Evolutionary conservation across 192 early-diverging fungal species (phyloP).

Genomic region (Gaertneriomyces semiglobifer): DNA sequence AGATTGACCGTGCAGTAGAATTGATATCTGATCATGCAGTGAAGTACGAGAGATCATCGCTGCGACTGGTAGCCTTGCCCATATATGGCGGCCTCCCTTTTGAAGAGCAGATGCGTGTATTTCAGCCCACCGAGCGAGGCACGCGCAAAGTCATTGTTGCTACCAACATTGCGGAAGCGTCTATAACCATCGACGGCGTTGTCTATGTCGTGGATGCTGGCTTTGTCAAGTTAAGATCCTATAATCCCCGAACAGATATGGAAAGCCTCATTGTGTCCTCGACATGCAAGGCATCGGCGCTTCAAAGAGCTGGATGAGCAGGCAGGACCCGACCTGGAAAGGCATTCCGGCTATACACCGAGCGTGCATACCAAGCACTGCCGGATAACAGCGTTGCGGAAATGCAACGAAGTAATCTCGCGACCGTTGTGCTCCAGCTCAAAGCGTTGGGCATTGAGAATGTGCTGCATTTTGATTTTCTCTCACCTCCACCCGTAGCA

Average conservation of each 20-base stretch:
- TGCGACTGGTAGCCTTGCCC: conserved; percentile 51
- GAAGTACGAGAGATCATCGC: not conserved
- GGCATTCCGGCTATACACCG: conserved; percentile 50
- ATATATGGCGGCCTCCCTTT: conserved; percentile 68
- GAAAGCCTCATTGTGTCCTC: conserved; percentile 41
- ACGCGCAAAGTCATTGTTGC: conserved; percentile 83
- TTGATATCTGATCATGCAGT: conserved; percentile 49
- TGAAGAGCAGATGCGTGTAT: conserved; percentile 65
- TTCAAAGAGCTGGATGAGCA: conserved; percentile 46
- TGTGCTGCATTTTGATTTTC: conserved; percentile 73
- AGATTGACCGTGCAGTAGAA: conserved; percentile 65
- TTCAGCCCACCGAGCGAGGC: conserved; percentile 52
- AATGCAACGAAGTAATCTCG: conserved; percentile 64
- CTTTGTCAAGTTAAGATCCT: conserved; percentile 68
- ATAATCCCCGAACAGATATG: conserved; percentile 37
- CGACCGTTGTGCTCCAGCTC: conserved; percentile 65
- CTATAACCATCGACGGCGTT: conserved; percentile 71
- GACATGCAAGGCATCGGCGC: conserved; percentile 43
- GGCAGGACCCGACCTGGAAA: conserved; percentile 53
- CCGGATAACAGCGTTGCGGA: conserved; percentile 39
- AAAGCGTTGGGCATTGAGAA: conserved; percentile 81
- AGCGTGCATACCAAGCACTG: conserved; percentile 34
- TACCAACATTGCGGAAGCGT: conserved; percentile 88
- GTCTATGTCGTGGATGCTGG: conserved; percentile 77
- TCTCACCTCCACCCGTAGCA: conserved; percentile 70